Evolutionary conservation across 768 basidiomycete species (phyloP).

Genomic region (Suillus ampliporus): DNA sequence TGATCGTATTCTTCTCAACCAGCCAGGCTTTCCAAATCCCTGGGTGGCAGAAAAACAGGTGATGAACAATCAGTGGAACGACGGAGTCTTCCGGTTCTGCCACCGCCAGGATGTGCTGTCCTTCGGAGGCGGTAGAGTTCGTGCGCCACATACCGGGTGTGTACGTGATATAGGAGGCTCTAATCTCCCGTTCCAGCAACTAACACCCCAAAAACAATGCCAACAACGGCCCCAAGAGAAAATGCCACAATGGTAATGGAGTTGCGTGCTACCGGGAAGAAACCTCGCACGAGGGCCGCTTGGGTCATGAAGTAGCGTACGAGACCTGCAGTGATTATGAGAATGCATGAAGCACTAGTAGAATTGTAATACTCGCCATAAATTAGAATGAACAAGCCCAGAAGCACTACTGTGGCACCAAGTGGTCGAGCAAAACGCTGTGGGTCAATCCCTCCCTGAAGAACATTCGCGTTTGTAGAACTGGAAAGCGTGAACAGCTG

Average conservation of each 20-base stretch:
- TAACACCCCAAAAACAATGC: slow-evolving; percentile 49
- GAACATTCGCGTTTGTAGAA: slow-evolving; percentile 16
- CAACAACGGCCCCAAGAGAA: slow-evolving; percentile 45
- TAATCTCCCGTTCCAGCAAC: slow-evolving; percentile 32
- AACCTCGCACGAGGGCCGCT: slow-evolving; percentile 50
- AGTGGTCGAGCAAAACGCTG: slow-evolving; percentile 52
- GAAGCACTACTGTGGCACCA: slow-evolving; percentile 52
- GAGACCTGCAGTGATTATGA: slow-evolving; percentile 41
- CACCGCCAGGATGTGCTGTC: background rate
- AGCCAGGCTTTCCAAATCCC: background rate
- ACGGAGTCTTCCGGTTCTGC: background rate
- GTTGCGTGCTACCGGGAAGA: slow-evolving; percentile 60
- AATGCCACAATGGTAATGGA: slow-evolving; percentile 48
- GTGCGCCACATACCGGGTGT: background rate
- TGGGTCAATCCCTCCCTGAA: slow-evolving; percentile 10
- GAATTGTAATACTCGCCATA: slow-evolving; percentile 46
- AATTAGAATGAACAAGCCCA: slow-evolving; percentile 52
- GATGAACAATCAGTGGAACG: background rate
- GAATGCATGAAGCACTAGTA: background rate
- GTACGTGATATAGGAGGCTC: background rate
- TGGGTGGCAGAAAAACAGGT: background rate
- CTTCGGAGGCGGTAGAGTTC: background rate
- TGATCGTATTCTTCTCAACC: background rate
- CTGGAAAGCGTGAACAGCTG: slow-evolving; percentile 54
- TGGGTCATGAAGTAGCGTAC: slow-evolving; percentile 61